Evolutionary conservation across 179 eudicot species (phyloP).

Genomic region (Silene noctiflora): DNA sequence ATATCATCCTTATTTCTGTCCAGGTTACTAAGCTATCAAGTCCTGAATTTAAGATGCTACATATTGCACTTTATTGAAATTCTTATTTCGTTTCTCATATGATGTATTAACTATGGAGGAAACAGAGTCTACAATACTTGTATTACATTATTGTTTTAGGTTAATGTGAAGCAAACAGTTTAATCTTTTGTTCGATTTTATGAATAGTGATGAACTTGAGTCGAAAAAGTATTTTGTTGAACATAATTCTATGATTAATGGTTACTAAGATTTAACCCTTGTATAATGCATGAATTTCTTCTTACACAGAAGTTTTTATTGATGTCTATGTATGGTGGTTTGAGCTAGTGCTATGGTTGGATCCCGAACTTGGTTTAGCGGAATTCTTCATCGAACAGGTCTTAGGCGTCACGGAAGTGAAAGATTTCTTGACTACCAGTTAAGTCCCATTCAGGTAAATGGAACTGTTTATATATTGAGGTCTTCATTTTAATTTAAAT

Average conservation of each 20-base stretch:
- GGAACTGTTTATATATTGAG: not conserved
- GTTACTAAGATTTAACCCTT: not conserved
- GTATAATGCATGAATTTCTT: not conserved
- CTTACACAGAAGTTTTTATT: conserved; percentile 16
- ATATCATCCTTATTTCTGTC: not conserved
- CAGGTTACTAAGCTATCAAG: not conserved
- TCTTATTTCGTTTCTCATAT: not conserved
- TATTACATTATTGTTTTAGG: not conserved
- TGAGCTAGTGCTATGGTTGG: conserved; percentile 96
- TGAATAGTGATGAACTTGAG: not conserved
- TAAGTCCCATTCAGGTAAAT: conserved; percentile 63
- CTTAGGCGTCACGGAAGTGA: conserved; percentile 53
- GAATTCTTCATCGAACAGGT: conserved; percentile 65
- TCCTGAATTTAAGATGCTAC: not conserved
- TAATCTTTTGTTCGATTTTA: not conserved
- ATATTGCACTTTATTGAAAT: not conserved
- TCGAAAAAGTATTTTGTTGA: not conserved
- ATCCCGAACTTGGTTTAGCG: conserved; percentile 87
- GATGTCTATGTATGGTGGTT: conserved; percentile 32
- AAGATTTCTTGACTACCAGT: conserved; percentile 38
- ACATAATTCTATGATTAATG: too few species aligned
- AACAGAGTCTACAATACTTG: not conserved
- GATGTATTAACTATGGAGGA: not conserved
- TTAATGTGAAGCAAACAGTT: not conserved
- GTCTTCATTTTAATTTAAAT: not conserved